Evolutionary conservation across 2,329 filamentous ascomycete species (phyloP), one percentile per base, ranked within the genome.

Genomic region (Emergomyces pasteurianus): DNA sequence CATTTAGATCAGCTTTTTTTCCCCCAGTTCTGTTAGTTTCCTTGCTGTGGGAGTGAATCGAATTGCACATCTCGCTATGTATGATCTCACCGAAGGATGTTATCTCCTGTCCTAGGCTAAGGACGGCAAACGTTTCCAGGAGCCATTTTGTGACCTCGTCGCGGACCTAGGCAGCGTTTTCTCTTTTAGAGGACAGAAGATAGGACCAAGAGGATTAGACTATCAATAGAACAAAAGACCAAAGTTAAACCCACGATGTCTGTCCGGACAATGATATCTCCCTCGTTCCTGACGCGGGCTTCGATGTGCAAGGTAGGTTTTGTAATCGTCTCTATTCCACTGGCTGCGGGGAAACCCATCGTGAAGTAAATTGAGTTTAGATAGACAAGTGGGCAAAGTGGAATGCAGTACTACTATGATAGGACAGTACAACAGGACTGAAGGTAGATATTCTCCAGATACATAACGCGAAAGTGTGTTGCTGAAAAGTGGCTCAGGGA

Each of bases 251-350:
- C 38, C 66, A 74, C 72, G 59, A 72, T 57, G 58, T 73, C 70
- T 47, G 69, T 73, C 50, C 71, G 66, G 58, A 70, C 60, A 26
- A 72, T 67, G 23, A 68, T 63, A 28, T 67, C 61, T 18, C 57
- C 56, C 38, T 63, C 67, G 62, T 60, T 67, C 46, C 70, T 72
- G 42, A 76, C 65, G 12, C 72, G 69, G 38, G 72, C 73, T 62
- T 77, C 75, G 47, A 77, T 63, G 60, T 77, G 73, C 9, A 77
- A 63, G 16, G 72, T 67, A 16, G 74, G 70, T 42, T 64, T 69
- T n/a, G 62, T 59, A 6, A 47, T 18, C 1, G 57, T 28, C 31
- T 50, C 38, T 8, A 36, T 46, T 34, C 34, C 26, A 10, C 12
- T 43, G 49, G 4, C 28, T 6, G 34, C 34, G 8, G 9, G 54